Evolutionary conservation across 2,329 filamentous ascomycete genomes (phyloP).

Genomic region (Cladophialophora exuberans): DNA sequence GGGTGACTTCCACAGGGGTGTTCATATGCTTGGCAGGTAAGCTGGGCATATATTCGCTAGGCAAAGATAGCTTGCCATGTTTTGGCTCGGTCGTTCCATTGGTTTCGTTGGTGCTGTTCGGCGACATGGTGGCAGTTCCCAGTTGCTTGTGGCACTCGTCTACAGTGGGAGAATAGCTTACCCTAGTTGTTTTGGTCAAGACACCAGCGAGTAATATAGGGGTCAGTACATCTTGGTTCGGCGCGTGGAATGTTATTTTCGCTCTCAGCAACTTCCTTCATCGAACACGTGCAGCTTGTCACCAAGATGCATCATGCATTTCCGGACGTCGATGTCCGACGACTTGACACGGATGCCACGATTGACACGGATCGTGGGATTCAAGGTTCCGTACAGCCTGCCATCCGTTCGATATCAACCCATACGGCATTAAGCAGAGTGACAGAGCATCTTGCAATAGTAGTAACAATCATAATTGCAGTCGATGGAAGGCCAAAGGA

Average conservation of each 20-base stretch:
- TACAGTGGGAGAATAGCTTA: too few species aligned
- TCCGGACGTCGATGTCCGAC: background rate
- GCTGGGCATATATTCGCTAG: conserved; percentile 15
- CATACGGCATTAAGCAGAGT: too few species aligned
- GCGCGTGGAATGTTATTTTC: background rate
- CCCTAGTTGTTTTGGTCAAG: background rate
- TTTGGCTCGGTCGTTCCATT: conserved; percentile 7
- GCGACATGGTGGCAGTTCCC: background rate
- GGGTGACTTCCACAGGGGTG: conserved; percentile 15
- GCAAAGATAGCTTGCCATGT: conserved; percentile 4
- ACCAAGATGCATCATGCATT: background rate
- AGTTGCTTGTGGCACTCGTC: background rate
- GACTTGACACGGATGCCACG: background rate
- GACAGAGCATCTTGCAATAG: background rate
- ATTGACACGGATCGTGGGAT: background rate
- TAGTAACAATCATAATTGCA: too few species aligned
- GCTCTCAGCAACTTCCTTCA: background rate
- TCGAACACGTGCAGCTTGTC: background rate
- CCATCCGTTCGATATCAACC: background rate
- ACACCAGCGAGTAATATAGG: background rate
- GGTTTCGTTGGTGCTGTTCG: conserved; percentile 2
- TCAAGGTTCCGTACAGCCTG: conserved; percentile 2
- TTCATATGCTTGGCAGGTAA: conserved; percentile 18
- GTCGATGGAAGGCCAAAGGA: too few species aligned
- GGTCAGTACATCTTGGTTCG: background rate